Evolutionary conservation across 352 stramenopile genomes (phyloP).

Genomic region (Globisporangium okanoganense): DNA sequence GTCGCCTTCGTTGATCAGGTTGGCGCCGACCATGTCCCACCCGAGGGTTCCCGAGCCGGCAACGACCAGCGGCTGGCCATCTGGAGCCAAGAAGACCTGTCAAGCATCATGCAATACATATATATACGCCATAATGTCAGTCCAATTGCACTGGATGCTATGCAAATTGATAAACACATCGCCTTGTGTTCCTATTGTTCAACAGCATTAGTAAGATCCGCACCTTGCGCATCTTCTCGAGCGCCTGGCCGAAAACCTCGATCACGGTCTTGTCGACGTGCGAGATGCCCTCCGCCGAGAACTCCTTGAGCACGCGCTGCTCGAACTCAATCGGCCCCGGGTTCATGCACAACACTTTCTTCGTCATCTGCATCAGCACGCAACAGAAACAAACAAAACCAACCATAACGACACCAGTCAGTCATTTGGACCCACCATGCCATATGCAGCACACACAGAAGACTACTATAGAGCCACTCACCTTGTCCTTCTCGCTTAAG

Average conservation of each 20-base stretch:
- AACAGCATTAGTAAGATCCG: neutral
- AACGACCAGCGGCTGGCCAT: conserved; percentile 69
- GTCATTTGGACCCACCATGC: neutral
- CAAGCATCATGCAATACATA: neutral
- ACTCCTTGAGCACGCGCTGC: conserved; percentile 61
- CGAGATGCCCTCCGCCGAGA: conserved; percentile 71
- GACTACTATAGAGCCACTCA: neutral
- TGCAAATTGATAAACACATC: neutral
- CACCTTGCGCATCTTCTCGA: conserved; percentile 80
- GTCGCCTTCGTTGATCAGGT: conserved; percentile 61
- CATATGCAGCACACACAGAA: neutral
- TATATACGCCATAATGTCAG: neutral
- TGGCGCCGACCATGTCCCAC: conserved; percentile 82
- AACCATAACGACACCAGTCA: neutral
- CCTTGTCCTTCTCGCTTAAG: neutral
- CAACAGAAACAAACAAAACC: neutral
- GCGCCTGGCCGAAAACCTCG: conserved; percentile 66
- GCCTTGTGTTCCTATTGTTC: neutral
- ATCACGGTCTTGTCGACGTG: conserved; percentile 79
- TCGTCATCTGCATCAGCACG: conserved; percentile 39
- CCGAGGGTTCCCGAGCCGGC: conserved; percentile 63
- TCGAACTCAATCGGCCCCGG: conserved; percentile 82
- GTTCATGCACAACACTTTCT: conserved; percentile 79
- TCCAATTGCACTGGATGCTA: neutral
- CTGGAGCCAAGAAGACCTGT: conserved; percentile 54